These are phyloP conservation scores for Brassica balearica DNA, from an alignment of 441 rosid species.

Conservation along the genomic window DNA sequence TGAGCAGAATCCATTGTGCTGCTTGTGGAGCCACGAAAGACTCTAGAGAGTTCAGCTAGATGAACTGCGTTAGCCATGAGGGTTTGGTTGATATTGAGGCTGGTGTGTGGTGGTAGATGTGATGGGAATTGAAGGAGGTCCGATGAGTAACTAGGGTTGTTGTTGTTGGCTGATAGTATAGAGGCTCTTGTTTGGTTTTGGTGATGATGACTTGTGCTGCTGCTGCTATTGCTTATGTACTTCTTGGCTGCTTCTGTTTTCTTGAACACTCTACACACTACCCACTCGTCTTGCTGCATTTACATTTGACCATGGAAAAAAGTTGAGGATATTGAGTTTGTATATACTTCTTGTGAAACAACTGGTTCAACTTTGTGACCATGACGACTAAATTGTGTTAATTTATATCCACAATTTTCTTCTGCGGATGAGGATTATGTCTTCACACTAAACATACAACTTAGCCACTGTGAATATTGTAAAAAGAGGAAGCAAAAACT, in stretches of 20 bases:
- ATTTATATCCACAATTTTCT: not conserved
- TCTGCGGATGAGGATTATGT: not conserved
- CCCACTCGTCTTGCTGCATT: conserved; percentile 73
- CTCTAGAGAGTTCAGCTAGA: conserved; percentile 72
- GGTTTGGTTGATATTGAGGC: conserved; percentile 37
- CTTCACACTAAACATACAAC: not conserved
- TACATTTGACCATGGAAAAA: not conserved
- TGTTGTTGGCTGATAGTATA: conserved; percentile 30
- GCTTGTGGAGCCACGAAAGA: conserved; percentile 47
- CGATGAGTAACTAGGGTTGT: conserved; percentile 38
- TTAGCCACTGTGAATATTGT: not conserved
- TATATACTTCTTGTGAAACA: not conserved
- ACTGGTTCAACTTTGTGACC: conserved; percentile 8
- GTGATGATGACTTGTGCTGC: conserved; percentile 44
- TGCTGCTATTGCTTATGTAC: conserved; percentile 62
- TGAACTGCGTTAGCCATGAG: conserved; percentile 52
- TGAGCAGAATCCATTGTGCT: conserved; percentile 48
- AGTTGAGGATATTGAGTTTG: not conserved
- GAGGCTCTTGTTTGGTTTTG: conserved; percentile 49
- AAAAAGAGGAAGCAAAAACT: not conserved
- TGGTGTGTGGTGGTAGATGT: conserved; percentile 32
- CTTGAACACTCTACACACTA: conserved; percentile 72
- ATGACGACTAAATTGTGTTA: not conserved
- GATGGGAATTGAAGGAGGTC: conserved; percentile 42
- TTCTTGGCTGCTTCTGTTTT: conserved; percentile 66